Percentiles rank a stretch among this genome's conserved stretches.
Evolutionary conservation across 495 filamentous ascomycete genomes (phyloP).

Genomic region (Trichoderma orchidacearum): DNA sequence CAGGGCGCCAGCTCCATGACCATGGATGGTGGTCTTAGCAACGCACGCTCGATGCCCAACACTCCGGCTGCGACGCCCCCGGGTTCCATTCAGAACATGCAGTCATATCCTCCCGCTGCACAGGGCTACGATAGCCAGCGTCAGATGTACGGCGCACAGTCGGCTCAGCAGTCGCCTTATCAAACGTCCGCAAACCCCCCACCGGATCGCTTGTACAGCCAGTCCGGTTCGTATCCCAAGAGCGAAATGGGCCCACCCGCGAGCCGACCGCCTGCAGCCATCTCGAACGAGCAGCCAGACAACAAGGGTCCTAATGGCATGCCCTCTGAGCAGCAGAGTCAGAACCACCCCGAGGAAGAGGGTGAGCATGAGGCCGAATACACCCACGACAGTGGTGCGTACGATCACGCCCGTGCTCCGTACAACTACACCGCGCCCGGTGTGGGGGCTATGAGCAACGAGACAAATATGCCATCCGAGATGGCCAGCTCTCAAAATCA

Average conservation of each 20-base stretch:
- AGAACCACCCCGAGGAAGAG: slow-evolving; percentile 51
- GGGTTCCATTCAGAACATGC: slow-evolving; percentile 62
- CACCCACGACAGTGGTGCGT: slow-evolving; percentile 55
- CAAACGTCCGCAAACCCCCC: slow-evolving; percentile 46
- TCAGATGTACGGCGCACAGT: slow-evolving; percentile 67
- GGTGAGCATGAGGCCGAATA: slow-evolving; percentile 70
- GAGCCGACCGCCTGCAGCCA: slow-evolving; percentile 39
- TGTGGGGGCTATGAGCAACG: slow-evolving; percentile 50
- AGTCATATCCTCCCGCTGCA: slow-evolving; percentile 52
- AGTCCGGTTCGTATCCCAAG: slow-evolving; percentile 62
- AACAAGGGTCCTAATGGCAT: slow-evolving; percentile 54
- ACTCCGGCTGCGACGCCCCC: slow-evolving; percentile 89
- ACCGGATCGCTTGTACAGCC: slow-evolving; percentile 59
- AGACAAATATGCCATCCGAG: slow-evolving; percentile 70
- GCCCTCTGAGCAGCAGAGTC: slow-evolving; percentile 26
- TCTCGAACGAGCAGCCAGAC: slow-evolving; percentile 44
- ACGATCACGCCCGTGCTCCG: slow-evolving; percentile 52
- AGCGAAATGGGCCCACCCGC: slow-evolving; percentile 87
- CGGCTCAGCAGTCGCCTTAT: slow-evolving; percentile 57
- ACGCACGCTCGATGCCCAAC: slow-evolving; percentile 77
- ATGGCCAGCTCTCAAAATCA: slow-evolving; percentile 78
- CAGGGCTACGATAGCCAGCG: slow-evolving; percentile 68
- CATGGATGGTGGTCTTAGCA: slow-evolving; percentile 73
- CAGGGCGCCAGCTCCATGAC: slow-evolving; percentile 61
- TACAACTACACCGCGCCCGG: slow-evolving; percentile 63